Base-by-base conservation (phyloP, 352 stramenopile species). In the Phytopythium boreale region DNA sequence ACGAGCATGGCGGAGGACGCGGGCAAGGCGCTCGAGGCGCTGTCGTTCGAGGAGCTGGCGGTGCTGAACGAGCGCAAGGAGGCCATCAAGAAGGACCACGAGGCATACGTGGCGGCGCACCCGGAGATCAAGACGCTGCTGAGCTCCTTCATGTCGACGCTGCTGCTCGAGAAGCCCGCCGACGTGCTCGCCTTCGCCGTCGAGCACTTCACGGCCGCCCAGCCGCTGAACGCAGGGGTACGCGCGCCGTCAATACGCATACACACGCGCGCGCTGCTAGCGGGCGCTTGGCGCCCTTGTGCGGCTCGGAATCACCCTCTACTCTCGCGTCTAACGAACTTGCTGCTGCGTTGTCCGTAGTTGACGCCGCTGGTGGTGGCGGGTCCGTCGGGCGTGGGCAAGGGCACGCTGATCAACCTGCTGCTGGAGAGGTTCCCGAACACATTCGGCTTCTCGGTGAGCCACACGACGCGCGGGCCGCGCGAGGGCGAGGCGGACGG, bases 381-480 rank as follows among this genome's bases (percentile, higher is more conserved):
- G 26, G 95, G 88, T 20, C 95, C 89, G 15, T 97, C 83, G 41
- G 93, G 94, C 9, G 94, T 97, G 5, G 96, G 96, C 57, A 98
- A 99, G 74, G 96, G 96, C 50, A 99, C 97, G 63, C 80, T 99
- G 59, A 98, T 99, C 72, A 93, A 95, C 65, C 76, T 91, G 63
- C 76, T 99, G 12, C 77, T 98, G 60, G 69, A 80, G 59, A 75
- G 93, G 52, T 97, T 88, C 62, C 89, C 91, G 17, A 61, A 81
- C 9, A 71, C 83, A 17, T 98, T 99, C 73, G 96, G 94, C 50
- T 99, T 99, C 67, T 98, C 88, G 5, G 96, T 99, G 64, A 99
- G 94, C 64, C 97, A 99, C 74, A 99, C 97, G 43, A 99, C 97
- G 15, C 88, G 97, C 47, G 86, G 80, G 14, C 96, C 97, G 19